Evolutionary conservation across 2,329 filamentous ascomycete species (phyloP).

Genomic region (Aspergillus ustus): DNA sequence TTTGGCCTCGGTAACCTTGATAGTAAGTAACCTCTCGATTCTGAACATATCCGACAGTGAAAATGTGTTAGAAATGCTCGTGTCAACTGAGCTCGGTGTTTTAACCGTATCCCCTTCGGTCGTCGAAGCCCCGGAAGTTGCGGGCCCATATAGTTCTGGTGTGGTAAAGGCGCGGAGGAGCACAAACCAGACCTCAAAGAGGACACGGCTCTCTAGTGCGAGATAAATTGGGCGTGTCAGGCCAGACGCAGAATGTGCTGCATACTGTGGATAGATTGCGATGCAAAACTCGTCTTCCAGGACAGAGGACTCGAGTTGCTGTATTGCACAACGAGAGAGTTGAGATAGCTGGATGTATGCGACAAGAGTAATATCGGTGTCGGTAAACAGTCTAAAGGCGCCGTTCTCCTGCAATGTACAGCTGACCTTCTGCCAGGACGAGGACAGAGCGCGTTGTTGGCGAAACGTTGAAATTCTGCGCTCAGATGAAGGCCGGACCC

Average conservation of each 20-base stretch:
- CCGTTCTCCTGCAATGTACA: conserved; percentile 95
- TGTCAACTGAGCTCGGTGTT: conserved; percentile 31
- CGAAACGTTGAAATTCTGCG: conserved; percentile 58
- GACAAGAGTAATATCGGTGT: conserved; percentile 79
- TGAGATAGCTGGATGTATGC: conserved; percentile 86
- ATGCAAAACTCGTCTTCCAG: conserved; percentile 93
- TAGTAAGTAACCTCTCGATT: conserved; percentile 64
- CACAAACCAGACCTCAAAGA: conserved; percentile 99
- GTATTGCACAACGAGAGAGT: conserved; percentile 85
- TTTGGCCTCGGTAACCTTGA: conserved; percentile 67
- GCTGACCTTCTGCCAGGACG: conserved; percentile 85
- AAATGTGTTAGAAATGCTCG: conserved; percentile 33
- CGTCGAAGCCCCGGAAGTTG: conserved; percentile 29
- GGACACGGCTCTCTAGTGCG: conserved; percentile 79
- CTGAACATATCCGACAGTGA: conserved; percentile 65
- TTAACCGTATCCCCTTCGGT: conserved; percentile 49
- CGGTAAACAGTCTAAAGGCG: conserved; percentile 86
- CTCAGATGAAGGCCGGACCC: conserved; percentile 38
- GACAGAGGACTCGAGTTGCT: conserved; percentile 87
- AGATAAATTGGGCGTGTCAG: conserved; percentile 89
- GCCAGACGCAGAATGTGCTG: conserved; percentile 71
- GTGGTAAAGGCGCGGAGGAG: conserved; percentile 88
- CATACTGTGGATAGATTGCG: conserved; percentile 93
- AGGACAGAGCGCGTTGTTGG: conserved; percentile 60
- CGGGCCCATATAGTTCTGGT: conserved; percentile 83